These are phyloP conservation scores for Axilococcus clingmanii DNA, from an alignment of 139 green algal genomes.

Conservation along the genomic window DNA sequence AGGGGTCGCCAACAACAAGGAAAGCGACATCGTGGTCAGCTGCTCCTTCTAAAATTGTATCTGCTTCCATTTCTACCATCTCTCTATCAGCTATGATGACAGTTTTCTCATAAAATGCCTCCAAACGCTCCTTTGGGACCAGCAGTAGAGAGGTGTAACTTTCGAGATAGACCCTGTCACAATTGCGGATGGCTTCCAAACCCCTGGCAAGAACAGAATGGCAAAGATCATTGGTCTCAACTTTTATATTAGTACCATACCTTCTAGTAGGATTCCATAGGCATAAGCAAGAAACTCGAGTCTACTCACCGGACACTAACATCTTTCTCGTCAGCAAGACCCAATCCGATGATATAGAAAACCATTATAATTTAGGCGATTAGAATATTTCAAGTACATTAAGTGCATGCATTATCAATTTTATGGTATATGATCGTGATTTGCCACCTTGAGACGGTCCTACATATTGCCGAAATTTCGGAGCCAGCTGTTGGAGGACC, in stretches of 20 bases:
- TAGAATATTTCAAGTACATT: neutral
- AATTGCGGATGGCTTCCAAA: constrained; percentile 69
- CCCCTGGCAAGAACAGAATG: constrained; percentile 42
- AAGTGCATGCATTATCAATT: too few species aligned
- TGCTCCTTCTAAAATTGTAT: constrained; percentile 77
- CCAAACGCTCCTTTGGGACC: constrained; percentile 74
- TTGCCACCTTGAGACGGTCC: too few species aligned
- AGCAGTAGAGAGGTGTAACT: constrained; percentile 94
- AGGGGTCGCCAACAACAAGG: constrained; percentile 95
- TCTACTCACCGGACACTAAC: constrained; percentile 76
- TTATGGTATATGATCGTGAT: too few species aligned
- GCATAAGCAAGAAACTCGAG: neutral
- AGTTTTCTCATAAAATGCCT: constrained; percentile 84
- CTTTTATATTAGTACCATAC: too few species aligned
- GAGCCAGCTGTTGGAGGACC: too few species aligned
- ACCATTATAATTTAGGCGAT: constrained; percentile 46
- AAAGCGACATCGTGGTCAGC: constrained; percentile 81
- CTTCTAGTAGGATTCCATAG: too few species aligned
- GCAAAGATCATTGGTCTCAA: neutral
- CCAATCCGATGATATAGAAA: constrained; percentile 89
- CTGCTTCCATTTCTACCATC: constrained; percentile 84
- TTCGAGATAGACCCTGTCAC: constrained; percentile 81
- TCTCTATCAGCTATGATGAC: constrained; percentile 85
- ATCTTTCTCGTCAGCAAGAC: constrained; percentile 87
- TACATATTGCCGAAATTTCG: too few species aligned